Base-by-base conservation (phyloP, 345 rosid species). In the Citrus cavaleriei region DNA sequence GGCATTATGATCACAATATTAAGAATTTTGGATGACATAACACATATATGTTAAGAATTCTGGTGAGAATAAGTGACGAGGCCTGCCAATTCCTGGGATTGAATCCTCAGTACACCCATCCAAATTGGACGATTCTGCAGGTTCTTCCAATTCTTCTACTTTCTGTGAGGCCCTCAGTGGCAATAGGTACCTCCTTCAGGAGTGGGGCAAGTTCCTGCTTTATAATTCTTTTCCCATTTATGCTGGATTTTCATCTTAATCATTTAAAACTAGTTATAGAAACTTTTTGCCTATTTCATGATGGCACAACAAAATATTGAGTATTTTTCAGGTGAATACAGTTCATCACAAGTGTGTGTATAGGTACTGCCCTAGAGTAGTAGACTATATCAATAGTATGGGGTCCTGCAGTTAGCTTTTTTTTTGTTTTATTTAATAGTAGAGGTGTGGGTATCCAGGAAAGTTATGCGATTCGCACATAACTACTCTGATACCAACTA, bases 121-220 rank as follows among this genome's bases (percentile, higher is more conserved):
- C 97, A 24, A 95, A 95, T 83, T 92, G 99, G 97, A 96, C 91
- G 99, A 96, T 96, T 84, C 85, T 94, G 54, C 92, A 92, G 86
- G 99, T 92, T 74, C 97, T 94, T 79, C 99, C 98, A 70, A 91
- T 95, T 74, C 97, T 94, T 57, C 99, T 97, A 74, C 99, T 95
- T 77, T 98, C 95, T 72, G 97, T 95, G 68, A 94, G 99, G 81
- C 98, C 99, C 28, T 94, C 99, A 72, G 98, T 96, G 68, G 93
- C 94, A 97, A 88, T 93, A 94, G 94, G 90, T 81, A 86, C 97
- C 75, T 91, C 98, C 60, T 89, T 94, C 65, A 85, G 98, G 86
- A 93, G 98, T 85, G 98, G 90, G 92, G 97, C 77, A 87, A 83
- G 90, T 54, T 32, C 72, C 76, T 64, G 10, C 72, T 57, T 55